Conservation (phyloP, 2,329 filamentous ascomycete genomes). For the Diaporthe ilicicola region DNA sequence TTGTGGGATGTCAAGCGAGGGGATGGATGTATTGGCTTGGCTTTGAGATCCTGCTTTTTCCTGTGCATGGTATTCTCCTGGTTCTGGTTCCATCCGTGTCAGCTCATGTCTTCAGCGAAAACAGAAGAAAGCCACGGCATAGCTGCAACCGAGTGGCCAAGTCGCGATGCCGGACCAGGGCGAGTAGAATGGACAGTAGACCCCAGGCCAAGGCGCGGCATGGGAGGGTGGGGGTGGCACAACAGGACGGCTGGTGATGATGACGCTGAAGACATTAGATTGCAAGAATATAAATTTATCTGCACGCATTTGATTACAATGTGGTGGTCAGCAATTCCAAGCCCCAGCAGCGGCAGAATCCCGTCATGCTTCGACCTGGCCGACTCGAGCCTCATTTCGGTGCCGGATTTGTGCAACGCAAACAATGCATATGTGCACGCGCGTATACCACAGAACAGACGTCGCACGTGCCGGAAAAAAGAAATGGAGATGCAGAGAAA, state of each 20-base stretch:
- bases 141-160: background rate
- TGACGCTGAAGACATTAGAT: too few species aligned
- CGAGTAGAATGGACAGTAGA: background rate
- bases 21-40: too few species aligned
- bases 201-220: constrained; percentile 8
- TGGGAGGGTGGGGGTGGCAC: constrained; percentile 2
- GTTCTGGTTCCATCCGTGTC: too few species aligned
- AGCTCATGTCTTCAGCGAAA: too few species aligned
- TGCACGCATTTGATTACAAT: background rate
- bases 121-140: background rate
- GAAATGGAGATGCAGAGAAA: background rate
- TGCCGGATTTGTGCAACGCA: background rate
- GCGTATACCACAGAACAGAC: background rate
- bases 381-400: constrained; percentile 5
- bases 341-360: background rate
- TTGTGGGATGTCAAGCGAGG: too few species aligned
- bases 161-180: background rate
- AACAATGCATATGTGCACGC: background rate
- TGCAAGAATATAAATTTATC: background rate
- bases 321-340: constrained; percentile 12
- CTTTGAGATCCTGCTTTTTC: too few species aligned
- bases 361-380: constrained; percentile 7
- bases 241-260: background rate
- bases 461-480: background rate
- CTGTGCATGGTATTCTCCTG: too few species aligned